A percentile compares a stretch with the other conserved stretches of the same genome.
Evolutionary conservation across 768 basidiomycete species (phyloP).

Genomic region (Lenzites betulinus): DNA sequence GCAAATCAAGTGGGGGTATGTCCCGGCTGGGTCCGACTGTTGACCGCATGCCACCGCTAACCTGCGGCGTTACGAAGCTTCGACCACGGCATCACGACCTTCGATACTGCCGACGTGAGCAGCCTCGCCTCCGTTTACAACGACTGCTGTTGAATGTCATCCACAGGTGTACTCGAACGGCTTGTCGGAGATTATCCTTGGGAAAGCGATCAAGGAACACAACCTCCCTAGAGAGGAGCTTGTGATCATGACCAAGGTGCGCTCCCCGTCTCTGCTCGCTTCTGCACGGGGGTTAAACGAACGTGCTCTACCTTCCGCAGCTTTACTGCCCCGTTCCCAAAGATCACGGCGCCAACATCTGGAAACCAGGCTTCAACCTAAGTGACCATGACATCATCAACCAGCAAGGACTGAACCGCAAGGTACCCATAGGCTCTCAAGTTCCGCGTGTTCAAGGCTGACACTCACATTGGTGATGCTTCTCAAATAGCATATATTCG

Average conservation of each 20-base stretch:
- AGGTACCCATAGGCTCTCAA: too few species aligned
- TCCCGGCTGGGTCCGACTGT: neutral
- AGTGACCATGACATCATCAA: conserved; percentile 46
- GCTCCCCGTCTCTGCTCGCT: too few species aligned
- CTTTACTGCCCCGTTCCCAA: neutral
- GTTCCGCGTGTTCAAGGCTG: too few species aligned
- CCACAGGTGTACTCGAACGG: conserved; percentile 30
- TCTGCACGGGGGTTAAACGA: too few species aligned
- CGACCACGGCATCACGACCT: conserved; percentile 44
- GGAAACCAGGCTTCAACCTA: too few species aligned
- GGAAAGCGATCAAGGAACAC: conserved; percentile 45
- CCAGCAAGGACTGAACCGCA: conserved; percentile 38
- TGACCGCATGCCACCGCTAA: neutral
- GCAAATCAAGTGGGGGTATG: conserved; percentile 47
- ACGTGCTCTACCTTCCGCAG: too few species aligned
- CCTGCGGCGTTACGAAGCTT: conserved; percentile 28
- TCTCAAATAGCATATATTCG: conserved; percentile 47
- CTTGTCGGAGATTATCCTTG: conserved; percentile 42
- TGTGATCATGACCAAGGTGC: conserved; percentile 50
- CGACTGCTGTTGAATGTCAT: too few species aligned
- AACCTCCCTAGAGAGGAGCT: conserved; percentile 47
- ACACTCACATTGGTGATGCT: too few species aligned
- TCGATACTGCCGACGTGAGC: conserved; percentile 39
- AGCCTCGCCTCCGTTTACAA: neutral
- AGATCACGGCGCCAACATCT: neutral